phyloP scores from a whole-genome alignment of 192 early-diverging fungal species.

The Jimgerdemannia flammicorona region DNA sequence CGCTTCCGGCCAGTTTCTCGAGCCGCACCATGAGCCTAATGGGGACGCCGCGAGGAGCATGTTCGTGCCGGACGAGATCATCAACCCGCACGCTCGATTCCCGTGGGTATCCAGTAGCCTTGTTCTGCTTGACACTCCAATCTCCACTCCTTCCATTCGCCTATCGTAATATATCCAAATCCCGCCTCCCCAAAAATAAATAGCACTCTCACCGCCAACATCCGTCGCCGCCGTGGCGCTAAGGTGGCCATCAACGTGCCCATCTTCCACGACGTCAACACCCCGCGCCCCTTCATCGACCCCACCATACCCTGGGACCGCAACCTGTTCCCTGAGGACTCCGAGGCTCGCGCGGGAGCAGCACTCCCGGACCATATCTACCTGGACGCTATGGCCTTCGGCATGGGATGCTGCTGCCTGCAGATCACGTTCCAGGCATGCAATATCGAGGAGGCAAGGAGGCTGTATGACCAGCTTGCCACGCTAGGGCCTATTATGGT shows the following conservation, averaged over 20 bases:
- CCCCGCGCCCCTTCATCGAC: constrained; percentile 84
- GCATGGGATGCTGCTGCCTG: constrained; percentile 97
- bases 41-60: constrained; percentile 73
- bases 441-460: constrained; percentile 85
- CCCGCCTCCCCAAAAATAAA: not conserved
- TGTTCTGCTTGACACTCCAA: not conserved
- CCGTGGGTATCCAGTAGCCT: constrained; percentile 40
- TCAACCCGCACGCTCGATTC: constrained; percentile 94
- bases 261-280: constrained; percentile 88
- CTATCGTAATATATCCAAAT: not conserved
- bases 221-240: constrained; percentile 84
- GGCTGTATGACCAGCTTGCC: constrained; percentile 94
- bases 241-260: constrained; percentile 98
- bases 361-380: constrained; percentile 94
- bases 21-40: constrained; percentile 65
- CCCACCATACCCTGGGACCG: constrained; percentile 63
- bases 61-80: constrained; percentile 92
- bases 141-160: no score
- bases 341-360: constrained; percentile 70
- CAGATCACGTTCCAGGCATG: constrained; percentile 98
- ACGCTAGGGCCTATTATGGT: constrained; percentile 89
- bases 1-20: constrained; percentile 64
- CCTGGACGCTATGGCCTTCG: constrained; percentile 99
- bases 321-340: constrained; percentile 61
- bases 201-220: constrained; percentile 89